Evolutionary conservation across 106 monocot genomes (phyloP).

Genomic region (Vanilla planifolia): DNA sequence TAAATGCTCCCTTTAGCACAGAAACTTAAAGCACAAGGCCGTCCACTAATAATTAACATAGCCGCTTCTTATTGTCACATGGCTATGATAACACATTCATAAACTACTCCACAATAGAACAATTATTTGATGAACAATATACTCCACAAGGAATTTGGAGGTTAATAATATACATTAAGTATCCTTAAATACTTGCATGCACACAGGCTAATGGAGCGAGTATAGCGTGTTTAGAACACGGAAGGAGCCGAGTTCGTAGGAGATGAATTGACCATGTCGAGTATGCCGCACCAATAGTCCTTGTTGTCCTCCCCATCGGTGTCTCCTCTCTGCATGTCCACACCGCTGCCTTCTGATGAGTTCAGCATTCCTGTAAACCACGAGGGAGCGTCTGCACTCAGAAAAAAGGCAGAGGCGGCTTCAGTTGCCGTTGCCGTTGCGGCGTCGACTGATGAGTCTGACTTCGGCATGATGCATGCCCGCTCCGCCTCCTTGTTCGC

Average conservation of each 20-base stretch:
- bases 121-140: too few species aligned
- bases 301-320: constrained; percentile 31
- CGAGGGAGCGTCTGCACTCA: neutral
- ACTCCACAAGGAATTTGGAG: too few species aligned
- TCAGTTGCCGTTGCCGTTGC: neutral
- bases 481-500: neutral
- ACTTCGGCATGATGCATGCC: neutral
- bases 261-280: constrained; percentile 40
- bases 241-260: constrained; percentile 16
- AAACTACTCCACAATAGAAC: too few species aligned
- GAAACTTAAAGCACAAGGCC: too few species aligned
- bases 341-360: neutral
- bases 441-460: too few species aligned
- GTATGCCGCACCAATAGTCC: constrained; percentile 58
- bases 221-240: constrained; percentile 29
- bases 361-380: neutral
- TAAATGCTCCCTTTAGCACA: too few species aligned
- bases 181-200: too few species aligned
- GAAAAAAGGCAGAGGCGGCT: neutral
- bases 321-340: constrained; percentile 9
- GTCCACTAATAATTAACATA: too few species aligned
- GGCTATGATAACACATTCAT: too few species aligned
- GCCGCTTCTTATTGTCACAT: too few species aligned
- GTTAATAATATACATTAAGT: too few species aligned
- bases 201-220: too few species aligned